Percentiles rank a stretch among this genome's conserved stretches.
Conservation (phyloP, 2,329 filamentous ascomycete species). For the Alternaria longipes region DNA sequence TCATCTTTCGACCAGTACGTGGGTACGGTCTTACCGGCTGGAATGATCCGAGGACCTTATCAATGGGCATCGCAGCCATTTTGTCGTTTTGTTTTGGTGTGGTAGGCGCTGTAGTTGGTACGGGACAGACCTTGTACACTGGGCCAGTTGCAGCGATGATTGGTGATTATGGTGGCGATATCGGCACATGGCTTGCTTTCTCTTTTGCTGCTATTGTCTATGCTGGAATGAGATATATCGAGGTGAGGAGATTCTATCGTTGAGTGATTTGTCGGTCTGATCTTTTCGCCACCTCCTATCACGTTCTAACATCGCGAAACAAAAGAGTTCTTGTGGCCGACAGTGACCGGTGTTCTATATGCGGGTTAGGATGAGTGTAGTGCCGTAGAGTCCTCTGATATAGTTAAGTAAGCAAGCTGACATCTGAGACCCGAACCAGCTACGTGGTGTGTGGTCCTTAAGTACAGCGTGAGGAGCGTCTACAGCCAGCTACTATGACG, state of each 20-base stretch:
- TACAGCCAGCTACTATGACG: neutral
- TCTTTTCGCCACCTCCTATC: neutral
- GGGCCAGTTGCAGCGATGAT: neutral
- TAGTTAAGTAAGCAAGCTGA: neutral
- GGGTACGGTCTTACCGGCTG: neutral
- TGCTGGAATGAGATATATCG: neutral
- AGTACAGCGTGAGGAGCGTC: neutral
- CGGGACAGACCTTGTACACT: neutral
- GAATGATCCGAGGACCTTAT: too few species aligned
- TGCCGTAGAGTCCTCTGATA: neutral
- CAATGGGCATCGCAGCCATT: too few species aligned
- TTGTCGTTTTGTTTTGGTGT: too few species aligned
- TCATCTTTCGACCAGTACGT: neutral
- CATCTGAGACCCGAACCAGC: neutral
- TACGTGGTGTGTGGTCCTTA: neutral
- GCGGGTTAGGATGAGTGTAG: neutral
- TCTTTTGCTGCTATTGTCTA: neutral
- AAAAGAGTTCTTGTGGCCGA: neutral
- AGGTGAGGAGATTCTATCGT: neutral
- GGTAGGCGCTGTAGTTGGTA: too few species aligned
- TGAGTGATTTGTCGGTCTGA: neutral
- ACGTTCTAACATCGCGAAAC: neutral
- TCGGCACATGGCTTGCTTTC: neutral
- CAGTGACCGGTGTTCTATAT: neutral
- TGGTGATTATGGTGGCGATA: neutral